A percentile compares a stretch with the other conserved stretches of the same genome.
Conservation (phyloP, 495 filamentous ascomycete species). For the Penicillium crystallinum region DNA sequence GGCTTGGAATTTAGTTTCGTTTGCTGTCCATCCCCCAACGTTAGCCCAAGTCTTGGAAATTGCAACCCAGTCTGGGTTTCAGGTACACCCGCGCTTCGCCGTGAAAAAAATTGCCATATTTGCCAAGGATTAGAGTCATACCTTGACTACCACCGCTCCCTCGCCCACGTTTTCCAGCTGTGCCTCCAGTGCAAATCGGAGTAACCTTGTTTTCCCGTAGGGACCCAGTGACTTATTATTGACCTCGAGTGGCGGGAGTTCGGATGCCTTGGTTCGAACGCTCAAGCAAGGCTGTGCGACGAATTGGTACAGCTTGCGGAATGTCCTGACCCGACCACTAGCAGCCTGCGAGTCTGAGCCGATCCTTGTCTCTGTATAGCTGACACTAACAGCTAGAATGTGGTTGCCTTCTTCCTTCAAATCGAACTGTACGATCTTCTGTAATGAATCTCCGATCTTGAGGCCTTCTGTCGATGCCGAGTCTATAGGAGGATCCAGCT, state of each 20-base stretch:
- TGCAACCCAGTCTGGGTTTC: background rate
- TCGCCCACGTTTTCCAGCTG: slow-evolving; percentile 88
- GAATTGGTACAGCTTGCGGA: slow-evolving; percentile 96
- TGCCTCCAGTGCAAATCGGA: slow-evolving; percentile 71
- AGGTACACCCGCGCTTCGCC: background rate
- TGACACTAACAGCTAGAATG: slow-evolving; percentile 88
- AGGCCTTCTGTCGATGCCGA: slow-evolving; percentile 44
- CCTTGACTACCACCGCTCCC: slow-evolving; percentile 40
- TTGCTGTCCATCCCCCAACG: slow-evolving; percentile 28
- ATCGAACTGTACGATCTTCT: slow-evolving; percentile 79
- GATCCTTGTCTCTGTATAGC: slow-evolving; percentile 65
- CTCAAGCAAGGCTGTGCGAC: slow-evolving; percentile 82
- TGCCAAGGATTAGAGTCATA: slow-evolving; percentile 11
- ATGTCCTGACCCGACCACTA: slow-evolving; percentile 72
- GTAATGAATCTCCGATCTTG: slow-evolving; percentile 62
- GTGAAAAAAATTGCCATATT: background rate
- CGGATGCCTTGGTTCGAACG: slow-evolving; percentile 80
- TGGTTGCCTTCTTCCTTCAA: slow-evolving; percentile 92
- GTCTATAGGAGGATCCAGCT: slow-evolving; percentile 44
- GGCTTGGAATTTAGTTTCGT: slow-evolving; percentile 49
- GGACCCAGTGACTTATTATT: slow-evolving; percentile 42
- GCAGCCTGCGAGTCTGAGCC: slow-evolving; percentile 53
- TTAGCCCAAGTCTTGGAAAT: background rate
- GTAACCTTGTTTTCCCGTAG: slow-evolving; percentile 40
- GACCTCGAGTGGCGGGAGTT: slow-evolving; percentile 44